Base-by-base conservation (phyloP, 2,329 filamentous ascomycete species). In the Colletotrichum tropicale region DNA sequence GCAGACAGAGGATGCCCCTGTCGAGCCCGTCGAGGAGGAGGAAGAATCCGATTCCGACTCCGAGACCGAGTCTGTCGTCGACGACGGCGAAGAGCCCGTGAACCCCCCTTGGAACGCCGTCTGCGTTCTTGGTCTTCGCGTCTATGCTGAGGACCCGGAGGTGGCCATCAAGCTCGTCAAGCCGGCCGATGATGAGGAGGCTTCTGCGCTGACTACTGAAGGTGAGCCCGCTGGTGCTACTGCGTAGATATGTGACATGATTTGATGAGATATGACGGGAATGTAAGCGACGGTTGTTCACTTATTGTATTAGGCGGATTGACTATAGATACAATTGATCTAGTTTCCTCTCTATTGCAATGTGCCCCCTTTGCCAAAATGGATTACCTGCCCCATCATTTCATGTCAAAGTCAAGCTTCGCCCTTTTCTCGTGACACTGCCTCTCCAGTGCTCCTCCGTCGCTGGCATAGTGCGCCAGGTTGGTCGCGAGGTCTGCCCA, bases 401-500 rank as follows among this genome's bases (percentile, higher is more conserved):
- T 18, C 12, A 56, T 16, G 21, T 76, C 43, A 60, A 73, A 76
- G 16, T 67, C 64, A 21, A 76, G 30, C 18, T 52, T 69, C 43
- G 60, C 60, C 26, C 64, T 28, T 8, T 65, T 64, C 56, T 69
- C 70, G 15, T 74, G 74, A 16, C 72, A 26, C 13, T 6, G 36
- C 15, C 26, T 67, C 65, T 76, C 70, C 48, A 92, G 79, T 6
- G 82, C 80, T 2, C 88, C 89, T 0, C 83, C 88, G 77, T 94
- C 93, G 6, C 87, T 85, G 58, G 90, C 86, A 78, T 89, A 89
- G 62, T 89, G 88, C 3, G 93, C 92, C 66, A 95, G 80, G 15
- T 87, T 88, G 69, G 95, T 86, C 6, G 93, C 92, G 79, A 90
- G 89, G 8, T 89, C 86, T 2, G 91, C 90, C 94, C 94, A 96